Evolutionary conservation across 1,284 basidiomycete genomes (phyloP).

Genomic region (Rugosomyces carneus): DNA sequence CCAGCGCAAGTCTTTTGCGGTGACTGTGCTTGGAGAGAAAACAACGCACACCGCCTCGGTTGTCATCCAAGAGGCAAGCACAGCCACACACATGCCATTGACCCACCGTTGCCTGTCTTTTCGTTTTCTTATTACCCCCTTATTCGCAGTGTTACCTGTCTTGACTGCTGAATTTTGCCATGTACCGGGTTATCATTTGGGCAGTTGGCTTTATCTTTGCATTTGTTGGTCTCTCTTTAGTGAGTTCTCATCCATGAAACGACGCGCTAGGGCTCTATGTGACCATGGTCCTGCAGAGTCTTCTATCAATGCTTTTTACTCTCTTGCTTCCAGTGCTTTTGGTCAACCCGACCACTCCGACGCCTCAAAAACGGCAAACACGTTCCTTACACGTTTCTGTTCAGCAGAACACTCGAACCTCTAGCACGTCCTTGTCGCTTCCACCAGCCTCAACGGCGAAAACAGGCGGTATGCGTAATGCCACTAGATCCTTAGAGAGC

Average conservation of each 20-base stretch:
- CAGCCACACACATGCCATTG: constrained; percentile 1
- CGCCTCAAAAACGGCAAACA: background rate
- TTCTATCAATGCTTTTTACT: constrained; percentile 15
- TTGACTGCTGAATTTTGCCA: constrained; percentile 7
- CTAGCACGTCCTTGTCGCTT: constrained; percentile 1
- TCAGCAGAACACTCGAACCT: background rate
- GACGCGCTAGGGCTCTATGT: background rate
- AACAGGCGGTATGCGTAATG: too few species aligned
- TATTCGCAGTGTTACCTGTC: background rate
- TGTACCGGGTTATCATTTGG: constrained; percentile 19
- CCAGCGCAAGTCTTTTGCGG: constrained; percentile 1
- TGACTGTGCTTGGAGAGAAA: background rate
- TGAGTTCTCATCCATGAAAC: constrained; percentile 12
- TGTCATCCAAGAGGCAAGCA: background rate
- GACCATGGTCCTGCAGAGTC: constrained; percentile 12
- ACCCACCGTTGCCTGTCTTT: constrained; percentile 3
- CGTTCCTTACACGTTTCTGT: background rate
- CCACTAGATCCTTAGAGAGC: background rate
- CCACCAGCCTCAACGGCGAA: background rate
- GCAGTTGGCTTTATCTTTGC: constrained; percentile 21
- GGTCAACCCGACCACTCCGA: background rate
- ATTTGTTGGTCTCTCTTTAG: constrained; percentile 23
- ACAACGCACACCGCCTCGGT: constrained; percentile 2
- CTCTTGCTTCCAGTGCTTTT: constrained; percentile 3
- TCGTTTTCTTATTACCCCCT: background rate